Evolutionary conservation across 495 filamentous ascomycete species (phyloP).

Genomic region (Penicillium coffeae): DNA sequence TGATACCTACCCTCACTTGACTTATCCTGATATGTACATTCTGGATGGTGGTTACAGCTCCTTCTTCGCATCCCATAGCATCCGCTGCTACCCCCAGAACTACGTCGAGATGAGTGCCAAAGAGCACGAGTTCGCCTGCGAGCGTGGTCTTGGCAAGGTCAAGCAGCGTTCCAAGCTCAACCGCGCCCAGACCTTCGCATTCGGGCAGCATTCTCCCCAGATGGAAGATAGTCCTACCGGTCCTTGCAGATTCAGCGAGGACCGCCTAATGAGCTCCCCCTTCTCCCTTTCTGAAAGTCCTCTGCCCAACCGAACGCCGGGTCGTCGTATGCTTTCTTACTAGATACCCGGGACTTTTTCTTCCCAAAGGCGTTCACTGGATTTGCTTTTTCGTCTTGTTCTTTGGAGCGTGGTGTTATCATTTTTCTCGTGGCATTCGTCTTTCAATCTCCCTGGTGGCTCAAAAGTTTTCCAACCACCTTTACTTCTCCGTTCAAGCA

Average conservation of each 20-base stretch:
- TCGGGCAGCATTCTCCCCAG: constrained; percentile 64
- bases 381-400: constrained; percentile 16
- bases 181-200: constrained; percentile 91
- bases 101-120: constrained; percentile 94
- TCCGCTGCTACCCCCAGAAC: constrained; percentile 83
- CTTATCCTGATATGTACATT: constrained; percentile 95
- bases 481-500: constrained; percentile 2
- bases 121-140: constrained; percentile 85
- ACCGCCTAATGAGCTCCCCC: constrained; percentile 44
- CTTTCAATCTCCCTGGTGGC: constrained; percentile 2
- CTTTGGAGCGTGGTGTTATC: constrained; percentile 28
- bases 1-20: constrained; percentile 78
- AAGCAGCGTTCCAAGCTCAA: constrained; percentile 76
- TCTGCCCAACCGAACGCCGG: constrained; percentile 50
- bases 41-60: constrained; percentile 92
- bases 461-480: constrained; percentile 3
- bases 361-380: constrained; percentile 12
- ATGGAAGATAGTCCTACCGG: constrained; percentile 81
- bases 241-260: constrained; percentile 46
- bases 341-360: constrained; percentile 27
- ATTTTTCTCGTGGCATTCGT: constrained; percentile 16
- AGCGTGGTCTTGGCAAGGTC: constrained; percentile 88
- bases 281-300: constrained; percentile 46
- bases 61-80: constrained; percentile 75
- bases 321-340: constrained; percentile 71